These are phyloP conservation scores for Sequoiadendron giganteum DNA, from an alignment of 75 land plant species.

Conservation along the genomic window DNA sequence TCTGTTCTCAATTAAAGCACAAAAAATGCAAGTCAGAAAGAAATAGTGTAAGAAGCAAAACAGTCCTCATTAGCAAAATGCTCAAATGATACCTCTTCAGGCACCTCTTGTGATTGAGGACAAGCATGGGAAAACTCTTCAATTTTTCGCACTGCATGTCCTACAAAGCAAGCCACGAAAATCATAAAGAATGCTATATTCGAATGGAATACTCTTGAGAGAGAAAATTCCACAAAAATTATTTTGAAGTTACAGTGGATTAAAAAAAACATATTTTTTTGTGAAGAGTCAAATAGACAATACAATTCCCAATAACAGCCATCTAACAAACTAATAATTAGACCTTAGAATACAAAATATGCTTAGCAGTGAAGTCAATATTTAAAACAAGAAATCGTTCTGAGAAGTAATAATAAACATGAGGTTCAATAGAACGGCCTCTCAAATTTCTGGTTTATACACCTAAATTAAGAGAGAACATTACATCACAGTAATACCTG, in stretches of 20 bases:
- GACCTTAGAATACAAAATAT: background rate
- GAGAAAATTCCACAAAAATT: background rate
- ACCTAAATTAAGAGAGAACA: background rate
- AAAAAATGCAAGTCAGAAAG: background rate
- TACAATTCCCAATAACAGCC: background rate
- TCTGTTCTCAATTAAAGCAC: background rate
- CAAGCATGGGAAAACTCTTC: background rate
- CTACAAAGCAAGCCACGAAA: background rate
- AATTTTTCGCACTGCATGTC: background rate
- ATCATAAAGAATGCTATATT: background rate
- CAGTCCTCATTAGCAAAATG: background rate
- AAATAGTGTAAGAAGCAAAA: background rate
- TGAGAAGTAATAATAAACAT: background rate
- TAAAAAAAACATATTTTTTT: too few relatives aligned
- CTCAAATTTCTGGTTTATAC: background rate
- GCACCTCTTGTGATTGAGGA: background rate
- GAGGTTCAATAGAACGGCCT: background rate
- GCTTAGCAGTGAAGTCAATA: background rate
- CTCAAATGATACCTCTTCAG: background rate
- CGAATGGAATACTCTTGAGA: background rate
- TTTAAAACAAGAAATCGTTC: too few relatives aligned
- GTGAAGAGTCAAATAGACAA: too few relatives aligned
- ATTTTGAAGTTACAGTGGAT: too few relatives aligned
- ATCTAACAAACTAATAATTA: too few relatives aligned
- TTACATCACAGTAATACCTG: background rate